Base-by-base conservation (phyloP, 2,329 filamentous ascomycete species). In the Trichoderma harzianum region DNA sequence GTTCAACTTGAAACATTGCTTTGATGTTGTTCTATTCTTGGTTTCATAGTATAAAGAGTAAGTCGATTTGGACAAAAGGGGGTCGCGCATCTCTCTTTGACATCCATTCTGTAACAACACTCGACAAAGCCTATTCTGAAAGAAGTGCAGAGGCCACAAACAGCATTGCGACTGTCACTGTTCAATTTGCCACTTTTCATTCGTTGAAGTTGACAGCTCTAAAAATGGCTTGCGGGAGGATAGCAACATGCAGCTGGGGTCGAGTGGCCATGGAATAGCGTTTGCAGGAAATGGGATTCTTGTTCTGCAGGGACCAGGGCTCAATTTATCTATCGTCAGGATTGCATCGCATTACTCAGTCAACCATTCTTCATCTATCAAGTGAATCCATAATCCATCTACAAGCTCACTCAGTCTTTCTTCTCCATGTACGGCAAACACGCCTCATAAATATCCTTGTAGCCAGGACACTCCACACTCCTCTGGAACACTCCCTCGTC, bases 391-490 rank as follows among this genome's bases (percentile, higher is more conserved):
- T 7, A 3, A 14, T 18, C 11, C n/a, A 47, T 24, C 18, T 18
- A 16, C 36, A 53, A 32, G 43, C 3, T 3, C 7, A 11, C 32
- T 67, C 28, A 69, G 47, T 69, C 57, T 1, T 61, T 69, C 5
- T 32, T 69, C 39, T 69, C 57, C 67, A 62, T 53, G 26, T 53
- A 69, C 11, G 67, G 67, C 28, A 62, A 21, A 11, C 57, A 62
- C 26, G 57, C 67, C 57, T 69, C 67, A 11, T 69, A 69, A 8
- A 69, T 53, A 0, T 69, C 67, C 39, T 21, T 36, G 5, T 32
- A 36, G 0, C 67, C 67, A 21, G 67, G 67, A 5, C 47, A 24
- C 8, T 36, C 24, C 16, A 60, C 5, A 8, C 30, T 28, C 21
- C 67, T 51, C 28, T 28, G 21, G 1, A 69, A 69, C n/a, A 69